Evolutionary conservation across 495 filamentous ascomycete genomes (phyloP), one percentile per base, ranked within the genome.

Genomic region (Penicillium crystallinum): DNA sequence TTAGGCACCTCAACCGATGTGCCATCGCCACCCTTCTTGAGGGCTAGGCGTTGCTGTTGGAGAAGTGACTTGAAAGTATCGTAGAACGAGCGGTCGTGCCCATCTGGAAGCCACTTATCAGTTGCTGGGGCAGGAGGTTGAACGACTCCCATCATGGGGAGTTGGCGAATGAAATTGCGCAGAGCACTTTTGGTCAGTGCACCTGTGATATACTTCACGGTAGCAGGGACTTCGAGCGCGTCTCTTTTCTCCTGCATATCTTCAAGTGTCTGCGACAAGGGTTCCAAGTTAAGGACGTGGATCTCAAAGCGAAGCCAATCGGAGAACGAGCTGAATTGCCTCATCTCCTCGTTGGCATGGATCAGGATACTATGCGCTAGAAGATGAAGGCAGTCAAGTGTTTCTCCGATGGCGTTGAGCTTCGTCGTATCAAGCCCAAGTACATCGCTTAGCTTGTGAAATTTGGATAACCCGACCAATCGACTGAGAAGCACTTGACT

Each of bases 281-380:
- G 70, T 41, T 79, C 77, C 31, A 67, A 64, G 25, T 61, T 69
- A 19, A 78, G 68, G 18, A 72, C 71, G 21, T 95, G 88, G 45
- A 97, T 92, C 59, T 93, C 86, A 53, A 91, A 78, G 6, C 84
- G 81, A 33, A 98, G 77, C 93, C 92, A 98, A 46, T 76, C 74
- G 0, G 88, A 89, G 66, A 97, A 98, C 4, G 81, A 77, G 7
- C 71, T 57, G 61, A 96, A 98, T 40, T 90, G 79, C 17, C 82
- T 77, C 25, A 93, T 72, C 65, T 98, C 93, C 39, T 87, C 81
- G 59, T 87, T 85, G 22, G 87, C 79, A 38, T 80, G 66, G 9
- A 83, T 76, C 14, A 96, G 77, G 14, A 93, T 81, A 33, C 82
- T 82, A 57, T 96, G 84, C 6, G 82, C 79, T 12, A 93, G 76